Base-by-base conservation (phyloP, 1,284 basidiomycete species). In the Taiwanofungus camphoratus region DNA sequence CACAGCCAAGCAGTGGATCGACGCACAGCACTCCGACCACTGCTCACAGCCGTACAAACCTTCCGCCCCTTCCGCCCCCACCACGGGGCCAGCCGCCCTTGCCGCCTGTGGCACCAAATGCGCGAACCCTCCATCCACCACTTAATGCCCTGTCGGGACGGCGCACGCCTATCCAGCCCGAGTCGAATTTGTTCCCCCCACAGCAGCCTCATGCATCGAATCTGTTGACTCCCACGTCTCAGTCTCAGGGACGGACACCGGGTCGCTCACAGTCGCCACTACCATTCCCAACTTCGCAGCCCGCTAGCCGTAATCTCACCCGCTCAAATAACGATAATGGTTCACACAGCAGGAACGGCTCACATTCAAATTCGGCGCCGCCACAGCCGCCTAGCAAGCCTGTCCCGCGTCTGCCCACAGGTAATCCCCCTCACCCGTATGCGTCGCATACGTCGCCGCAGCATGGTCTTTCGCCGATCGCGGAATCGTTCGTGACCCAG, bases 41-140 rank as follows among this genome's bases (percentile, higher is more conserved):
- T 19, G 49, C 52, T 49, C 69, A 46, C 50, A 66, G 53, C 8
- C 72, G 80, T 7, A 56, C 73, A 1, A 69, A 71, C 42, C 72
- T 80, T 13, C 80, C 81, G 6, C 82, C 79, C 2, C 68, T 83
- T 2, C 83, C 84, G 4, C 84, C 84, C 3, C 70, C 75, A 0
- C 82, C 84, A 1, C 73, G 74, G 22, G 68, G 67, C 1, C 79
- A 81, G 50, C 82, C 81, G 1, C 80, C 82, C 4, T 70, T 70
- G 4, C 79, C 80, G 16, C 56, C 67, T 9, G 18, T 16, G 7
- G 16, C 9, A 9, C 11, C 11, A 9, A 56, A 51, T 33, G 49
- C 58, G 1, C 55, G 57, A 6, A 53, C 58, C 2, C 45, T 56
- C 13, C 52, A 53, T 15, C 45, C 48, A 4, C 57, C 56, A n/a